Evolutionary conservation across 164 flowering plant species (phyloP), one percentile per base, ranked within the genome.

Genomic region (Cinnamomum chago): DNA sequence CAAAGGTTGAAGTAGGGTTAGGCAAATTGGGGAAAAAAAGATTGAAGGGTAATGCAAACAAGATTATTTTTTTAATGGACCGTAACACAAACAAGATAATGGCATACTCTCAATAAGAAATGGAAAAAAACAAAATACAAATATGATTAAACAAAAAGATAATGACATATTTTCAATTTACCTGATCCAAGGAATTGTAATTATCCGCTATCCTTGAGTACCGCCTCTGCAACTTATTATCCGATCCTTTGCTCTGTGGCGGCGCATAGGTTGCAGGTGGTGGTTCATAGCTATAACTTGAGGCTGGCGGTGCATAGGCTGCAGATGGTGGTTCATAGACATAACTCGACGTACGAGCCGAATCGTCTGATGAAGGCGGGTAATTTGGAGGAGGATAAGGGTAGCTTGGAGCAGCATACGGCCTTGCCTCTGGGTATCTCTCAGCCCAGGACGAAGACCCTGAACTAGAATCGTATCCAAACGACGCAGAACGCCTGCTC

Each of bases 141-240:
- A 30, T 5, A 30, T 3, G 35, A 30, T 40, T 40, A 40, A 55
- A 55, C 60, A 50, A 50, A 22, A 9, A 30, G 35, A 30, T 30
- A 30, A 30, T 30, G 35, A 4, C 35, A 30, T 10, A 35, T 14
- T 18, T 28, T 24, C 68, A n/a, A 40, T 15, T 23, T 73, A 93
- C 97, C 94, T 93, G 88, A 58, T 90, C 94, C 82, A 93, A 75
- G 74, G 83, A 82, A 71, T 64, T 82, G 82, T 86, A 93, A 64
- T 90, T 65, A 76, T 93, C 97, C 35, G 79, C 88, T 80, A 93
- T 93, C 83, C 77, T 86, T 58, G 94, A 88, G 78, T 80, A 93
- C 81, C 86, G 88, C 73, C 65, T 33, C 23, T 58, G 18, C 67
- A 72, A 25, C 10, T n/a, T 62, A 50, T 70, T 22, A 24, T 11